A percentile compares a stretch with the other conserved stretches of the same genome.
Conservation (phyloP, 306 rosid species). For the Castanospermum australe region DNA sequence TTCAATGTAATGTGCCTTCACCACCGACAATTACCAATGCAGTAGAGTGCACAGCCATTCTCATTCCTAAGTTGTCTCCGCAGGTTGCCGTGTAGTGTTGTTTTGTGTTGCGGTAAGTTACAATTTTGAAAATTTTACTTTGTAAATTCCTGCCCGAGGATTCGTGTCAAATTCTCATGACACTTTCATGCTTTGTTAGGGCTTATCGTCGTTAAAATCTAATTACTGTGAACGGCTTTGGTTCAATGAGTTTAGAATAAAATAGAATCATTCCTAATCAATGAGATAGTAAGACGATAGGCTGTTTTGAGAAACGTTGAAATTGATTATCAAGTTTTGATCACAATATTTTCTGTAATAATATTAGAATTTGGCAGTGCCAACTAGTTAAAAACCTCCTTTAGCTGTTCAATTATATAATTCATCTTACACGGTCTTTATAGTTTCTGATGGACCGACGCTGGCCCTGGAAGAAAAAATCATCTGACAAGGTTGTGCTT, state of each 20-base stretch:
- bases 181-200: neutral
- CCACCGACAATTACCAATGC: slow-evolving; percentile 12
- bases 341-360: neutral
- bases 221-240: neutral
- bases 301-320: neutral
- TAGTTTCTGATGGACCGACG: slow-evolving; percentile 79
- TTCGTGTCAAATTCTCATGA: neutral
- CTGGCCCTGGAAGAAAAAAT: slow-evolving; percentile 99
- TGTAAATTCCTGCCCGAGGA: neutral
- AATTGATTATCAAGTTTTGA: neutral
- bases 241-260: neutral
- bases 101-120: neutral
- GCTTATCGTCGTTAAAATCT: neutral
- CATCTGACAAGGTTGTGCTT: slow-evolving; percentile 71
- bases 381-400: neutral
- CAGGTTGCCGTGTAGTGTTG: neutral
- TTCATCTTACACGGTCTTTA: neutral
- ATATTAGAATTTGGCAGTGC: slow-evolving; percentile 12
- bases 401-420: neutral
- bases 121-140: neutral
- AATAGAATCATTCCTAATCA: neutral
- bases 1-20: slow-evolving; percentile 11
- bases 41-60: neutral
- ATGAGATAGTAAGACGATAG: neutral
- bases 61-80: neutral